These are phyloP conservation scores for Pseudovirgaria hyperparasitica DNA, from an alignment of 2,329 filamentous ascomycete species.

Conservation along the genomic window DNA sequence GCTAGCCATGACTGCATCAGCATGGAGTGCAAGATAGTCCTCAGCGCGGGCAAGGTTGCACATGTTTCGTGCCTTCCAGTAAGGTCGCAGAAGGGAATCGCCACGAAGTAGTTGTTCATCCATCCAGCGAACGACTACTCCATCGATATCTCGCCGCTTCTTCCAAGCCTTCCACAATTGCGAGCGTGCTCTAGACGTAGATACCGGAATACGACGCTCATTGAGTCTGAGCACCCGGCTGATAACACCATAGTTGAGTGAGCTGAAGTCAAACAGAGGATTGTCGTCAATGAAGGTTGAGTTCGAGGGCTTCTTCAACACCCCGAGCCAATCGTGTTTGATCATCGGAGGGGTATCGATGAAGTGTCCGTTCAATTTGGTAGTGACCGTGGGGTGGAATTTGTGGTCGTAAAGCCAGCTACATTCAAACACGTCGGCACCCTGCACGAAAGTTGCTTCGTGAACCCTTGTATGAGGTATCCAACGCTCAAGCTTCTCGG, in stretches of 20 bases:
- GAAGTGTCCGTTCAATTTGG: slow-evolving; percentile 34
- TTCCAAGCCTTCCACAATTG: slow-evolving; percentile 30
- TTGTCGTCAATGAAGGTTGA: slow-evolving; percentile 35
- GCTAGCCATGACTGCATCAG: slow-evolving; percentile 39
- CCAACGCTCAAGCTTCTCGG: slow-evolving; percentile 40
- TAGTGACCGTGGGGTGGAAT: slow-evolving; percentile 25
- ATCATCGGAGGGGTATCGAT: slow-evolving; percentile 44
- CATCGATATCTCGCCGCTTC: slow-evolving; percentile 23
- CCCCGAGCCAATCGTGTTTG: slow-evolving; percentile 30
- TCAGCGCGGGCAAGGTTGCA: slow-evolving; percentile 23
- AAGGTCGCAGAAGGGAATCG: slow-evolving; percentile 21
- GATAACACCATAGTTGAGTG: slow-evolving; percentile 19
- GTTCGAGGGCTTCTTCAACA: slow-evolving; percentile 25
- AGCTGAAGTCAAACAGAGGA: slow-evolving; percentile 36
- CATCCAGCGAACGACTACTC: slow-evolving; percentile 26
- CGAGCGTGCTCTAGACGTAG: slow-evolving; percentile 23
- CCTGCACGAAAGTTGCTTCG: slow-evolving; percentile 42
- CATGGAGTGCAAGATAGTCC: slow-evolving; percentile 28
- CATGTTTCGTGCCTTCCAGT: slow-evolving; percentile 25
- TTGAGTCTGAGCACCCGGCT: slow-evolving; percentile 24
- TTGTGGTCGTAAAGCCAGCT: slow-evolving; percentile 30
- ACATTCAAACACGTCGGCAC: slow-evolving; percentile 39
- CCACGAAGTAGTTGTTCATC: slow-evolving; percentile 25
- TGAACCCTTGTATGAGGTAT: slow-evolving; percentile 43
- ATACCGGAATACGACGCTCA: slow-evolving; percentile 25